Base-by-base conservation (phyloP, 2,329 filamentous ascomycete species). In the Lecanicillium sp. region DNA sequence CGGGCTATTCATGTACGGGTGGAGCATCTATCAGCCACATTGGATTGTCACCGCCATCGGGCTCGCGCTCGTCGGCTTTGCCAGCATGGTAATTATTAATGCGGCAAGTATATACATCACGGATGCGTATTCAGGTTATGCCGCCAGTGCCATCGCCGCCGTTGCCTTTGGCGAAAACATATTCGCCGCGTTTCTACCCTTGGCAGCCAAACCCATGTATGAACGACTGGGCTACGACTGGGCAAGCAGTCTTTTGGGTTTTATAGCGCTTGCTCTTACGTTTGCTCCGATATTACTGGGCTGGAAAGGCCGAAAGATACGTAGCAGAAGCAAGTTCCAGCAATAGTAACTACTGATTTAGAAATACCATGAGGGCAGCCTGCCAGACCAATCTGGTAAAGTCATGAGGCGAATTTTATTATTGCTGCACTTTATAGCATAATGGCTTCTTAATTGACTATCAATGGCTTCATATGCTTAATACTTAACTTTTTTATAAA, bases 201-300 rank as follows among this genome's bases (percentile, higher is more conserved):
- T 52, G 39, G 51, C 51, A 1, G 48, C 51, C 11, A 51, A 51
- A 30, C 48, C 51, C 15, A 52, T 52, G 51, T 52, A 52, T 37
- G 35, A 48, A 5, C 17, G 32, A 2, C 15, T 52, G 26, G 27
- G 40, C 30, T 44, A 41, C 14, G 42, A 52, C 27, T 52, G 51
- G 51, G 51, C 51, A 0, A 52, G 51, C 29, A 52, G 41, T 19
- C 20, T 52, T 6, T 33, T 52, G n/a, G 51, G 37, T 2, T 51
- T 52, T 10, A 39, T 52, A 4, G 48, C 35, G 6, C 40, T 52
- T 24, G 42, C 36, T 5, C 48, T 52, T 3, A 51, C 48, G 4
- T 15, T 48, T 2, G 48, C 51, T n/a, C 51, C 51, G 5, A 8
- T 51, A 30, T 17, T 48, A n/a, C 20, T 52, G 2, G 9, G 51